Conservation (phyloP, 331 rosid species). For the Rhamnella rubrinervis region DNA sequence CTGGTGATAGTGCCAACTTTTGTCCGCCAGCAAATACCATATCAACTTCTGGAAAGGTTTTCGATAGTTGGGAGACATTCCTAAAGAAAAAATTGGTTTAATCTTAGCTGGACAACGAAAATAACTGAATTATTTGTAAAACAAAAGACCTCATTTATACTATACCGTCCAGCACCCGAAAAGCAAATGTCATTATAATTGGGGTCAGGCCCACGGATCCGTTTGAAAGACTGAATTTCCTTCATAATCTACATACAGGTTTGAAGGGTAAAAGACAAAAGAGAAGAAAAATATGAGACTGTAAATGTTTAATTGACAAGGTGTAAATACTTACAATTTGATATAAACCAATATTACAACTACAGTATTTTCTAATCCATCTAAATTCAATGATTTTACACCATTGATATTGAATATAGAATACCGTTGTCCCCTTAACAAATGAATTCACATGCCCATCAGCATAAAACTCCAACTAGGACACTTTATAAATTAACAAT, state of each 20-base stretch:
- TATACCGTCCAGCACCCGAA: conserved; percentile 72
- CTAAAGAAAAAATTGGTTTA: conserved; percentile 44
- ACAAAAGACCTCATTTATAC: conserved; percentile 11
- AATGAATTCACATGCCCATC: background rate
- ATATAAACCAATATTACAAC: background rate
- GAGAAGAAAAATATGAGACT: conserved; percentile 12
- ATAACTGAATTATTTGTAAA: conserved; percentile 6
- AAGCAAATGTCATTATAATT: conserved; percentile 76
- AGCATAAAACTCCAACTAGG: background rate
- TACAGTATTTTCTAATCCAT: background rate
- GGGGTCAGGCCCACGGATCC: conserved; percentile 88
- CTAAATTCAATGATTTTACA: background rate
- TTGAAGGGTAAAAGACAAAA: background rate
- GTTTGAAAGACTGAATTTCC: conserved; percentile 60
- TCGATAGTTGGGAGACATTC: conserved; percentile 53
- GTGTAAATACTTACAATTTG: background rate
- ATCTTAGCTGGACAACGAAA: conserved; percentile 19
- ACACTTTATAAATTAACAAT: background rate
- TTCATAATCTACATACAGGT: conserved; percentile 55
- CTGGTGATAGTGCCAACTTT: conserved; percentile 78
- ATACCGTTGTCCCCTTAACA: background rate
- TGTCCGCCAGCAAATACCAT: conserved; percentile 81
- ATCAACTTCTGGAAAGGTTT: conserved; percentile 79
- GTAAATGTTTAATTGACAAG: background rate
- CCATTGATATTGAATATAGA: background rate